A percentile compares a stretch with the other conserved stretches of the same genome.
Conservation (phyloP, 2,329 filamentous ascomycete species). For the Cladophialophora bantiana region DNA sequence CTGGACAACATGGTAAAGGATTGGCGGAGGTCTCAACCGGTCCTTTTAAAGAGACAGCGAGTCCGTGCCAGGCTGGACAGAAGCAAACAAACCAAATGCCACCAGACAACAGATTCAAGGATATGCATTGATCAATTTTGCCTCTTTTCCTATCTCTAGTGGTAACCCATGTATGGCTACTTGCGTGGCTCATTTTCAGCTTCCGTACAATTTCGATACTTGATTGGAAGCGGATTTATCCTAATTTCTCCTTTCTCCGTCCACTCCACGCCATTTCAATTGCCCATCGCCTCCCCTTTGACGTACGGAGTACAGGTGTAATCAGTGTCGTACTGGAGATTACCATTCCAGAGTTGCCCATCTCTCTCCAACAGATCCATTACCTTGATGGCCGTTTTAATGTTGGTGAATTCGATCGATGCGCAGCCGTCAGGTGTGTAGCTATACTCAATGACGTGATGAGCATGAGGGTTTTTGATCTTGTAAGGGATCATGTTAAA, state of each 20-base stretch:
- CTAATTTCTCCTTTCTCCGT: not conserved
- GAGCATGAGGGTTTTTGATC: conserved; percentile 21
- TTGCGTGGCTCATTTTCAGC: not conserved
- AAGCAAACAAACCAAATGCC: not conserved
- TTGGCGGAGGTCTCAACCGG: not conserved
- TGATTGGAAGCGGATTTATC: not conserved
- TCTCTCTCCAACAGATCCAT: conserved; percentile 16
- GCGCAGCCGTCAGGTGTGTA: conserved; percentile 31
- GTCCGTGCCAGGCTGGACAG: not conserved
- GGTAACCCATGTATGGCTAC: not conserved
- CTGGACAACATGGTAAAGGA: not conserved
- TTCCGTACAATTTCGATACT: not conserved
- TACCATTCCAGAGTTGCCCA: conserved; percentile 9
- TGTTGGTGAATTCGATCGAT: conserved; percentile 38
- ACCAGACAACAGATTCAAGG: not conserved
- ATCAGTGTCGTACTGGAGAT: conserved; percentile 26
- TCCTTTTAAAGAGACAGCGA: not conserved
- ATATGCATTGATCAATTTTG: not conserved
- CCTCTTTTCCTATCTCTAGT: not conserved
- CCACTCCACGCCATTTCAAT: not conserved
- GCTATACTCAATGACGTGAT: conserved; percentile 33
- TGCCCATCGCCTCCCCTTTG: conserved; percentile 10
- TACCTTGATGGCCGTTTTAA: conserved; percentile 36
- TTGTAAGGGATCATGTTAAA: conserved; percentile 24
- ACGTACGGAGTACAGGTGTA: conserved; percentile 25